Conservation (phyloP, 2,329 filamentous ascomycete species). For the Apiospora aurea region DNA sequence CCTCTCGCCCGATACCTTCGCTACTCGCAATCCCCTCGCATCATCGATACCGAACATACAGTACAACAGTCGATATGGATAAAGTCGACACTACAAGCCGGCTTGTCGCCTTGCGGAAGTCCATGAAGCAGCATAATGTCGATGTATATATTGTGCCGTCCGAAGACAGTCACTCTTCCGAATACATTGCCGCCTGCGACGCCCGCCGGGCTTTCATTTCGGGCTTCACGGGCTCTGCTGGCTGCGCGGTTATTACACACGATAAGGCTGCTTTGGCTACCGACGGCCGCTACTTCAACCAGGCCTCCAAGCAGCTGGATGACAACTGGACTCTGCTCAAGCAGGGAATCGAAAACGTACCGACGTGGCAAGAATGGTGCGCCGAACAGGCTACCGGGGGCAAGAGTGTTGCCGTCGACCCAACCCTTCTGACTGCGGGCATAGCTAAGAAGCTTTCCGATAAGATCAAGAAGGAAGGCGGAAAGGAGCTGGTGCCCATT, state of each 20-base stretch:
- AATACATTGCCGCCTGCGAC: slow-evolving; percentile 98
- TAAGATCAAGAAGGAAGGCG: slow-evolving; percentile 86
- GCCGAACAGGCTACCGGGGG: slow-evolving; percentile 85
- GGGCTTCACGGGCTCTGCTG: slow-evolving; percentile 94
- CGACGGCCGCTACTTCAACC: slow-evolving; percentile 97
- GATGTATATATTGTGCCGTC: slow-evolving; percentile 97
- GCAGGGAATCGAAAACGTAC: slow-evolving; percentile 90
- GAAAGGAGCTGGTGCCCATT: slow-evolving; percentile 76
- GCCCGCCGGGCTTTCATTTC: slow-evolving; percentile 89
- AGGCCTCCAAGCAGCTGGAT: slow-evolving; percentile 90
- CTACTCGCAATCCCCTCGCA: not conserved
- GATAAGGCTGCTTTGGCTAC: slow-evolving; percentile 91
- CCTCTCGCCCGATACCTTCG: not conserved
- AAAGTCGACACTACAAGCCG: slow-evolving; percentile 80
- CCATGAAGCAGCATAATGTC: slow-evolving; percentile 88
- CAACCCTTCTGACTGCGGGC: slow-evolving; percentile 78
- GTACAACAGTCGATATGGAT: slow-evolving; percentile 64
- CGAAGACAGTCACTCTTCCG: slow-evolving; percentile 96
- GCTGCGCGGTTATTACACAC: slow-evolving; percentile 86
- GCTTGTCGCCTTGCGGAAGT: slow-evolving; percentile 76
- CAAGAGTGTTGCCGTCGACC: slow-evolving; percentile 90
- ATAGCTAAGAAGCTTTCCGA: slow-evolving; percentile 75
- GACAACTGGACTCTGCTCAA: slow-evolving; percentile 91
- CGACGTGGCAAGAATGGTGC: slow-evolving; percentile 97
- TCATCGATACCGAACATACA: slow-evolving; percentile 3